Percentiles rank a stretch among this genome's conserved stretches.
Conservation (phyloP, 2,329 filamentous ascomycete genomes). For the Penicillium sp. region DNA sequence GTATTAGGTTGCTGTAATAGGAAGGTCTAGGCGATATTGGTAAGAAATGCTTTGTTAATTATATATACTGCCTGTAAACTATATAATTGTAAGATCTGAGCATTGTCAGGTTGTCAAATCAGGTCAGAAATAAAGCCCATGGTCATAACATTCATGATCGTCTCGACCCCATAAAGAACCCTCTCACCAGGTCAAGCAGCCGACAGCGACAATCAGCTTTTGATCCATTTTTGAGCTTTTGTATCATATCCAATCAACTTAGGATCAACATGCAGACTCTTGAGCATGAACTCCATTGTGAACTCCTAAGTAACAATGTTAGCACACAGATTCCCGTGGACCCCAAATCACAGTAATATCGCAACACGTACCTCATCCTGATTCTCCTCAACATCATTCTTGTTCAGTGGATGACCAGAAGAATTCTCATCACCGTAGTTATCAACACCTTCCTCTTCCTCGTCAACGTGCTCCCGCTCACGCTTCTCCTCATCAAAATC, state of each 20-base stretch:
- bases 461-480: slow-evolving; percentile 37
- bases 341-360: not conserved
- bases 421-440: slow-evolving; percentile 42
- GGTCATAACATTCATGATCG: not conserved
- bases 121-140: not conserved
- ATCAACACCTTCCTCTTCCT: slow-evolving; percentile 27
- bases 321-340: not conserved
- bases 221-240: slow-evolving; percentile 56
- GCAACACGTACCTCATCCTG: slow-evolving; percentile 35
- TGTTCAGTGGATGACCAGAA: slow-evolving; percentile 14
- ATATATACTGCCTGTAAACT: not conserved
- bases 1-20: slow-evolving; percentile 4
- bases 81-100: not conserved
- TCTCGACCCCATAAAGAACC: not conserved
- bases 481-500: slow-evolving; percentile 38
- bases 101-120: not conserved
- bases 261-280: slow-evolving; percentile 62
- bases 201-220: not conserved
- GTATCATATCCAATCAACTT: slow-evolving; percentile 64
- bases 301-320: slow-evolving; percentile 52
- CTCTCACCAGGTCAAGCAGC: not conserved
- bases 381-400: slow-evolving; percentile 36
- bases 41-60: not conserved
- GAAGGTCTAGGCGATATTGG: slow-evolving; percentile 15
- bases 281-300: slow-evolving; percentile 69